Percentiles rank a stretch among this genome's conserved stretches.
Conservation (phyloP, 192 early-diverging fungal genomes). For the Rhizophagus prolifer region DNA sequence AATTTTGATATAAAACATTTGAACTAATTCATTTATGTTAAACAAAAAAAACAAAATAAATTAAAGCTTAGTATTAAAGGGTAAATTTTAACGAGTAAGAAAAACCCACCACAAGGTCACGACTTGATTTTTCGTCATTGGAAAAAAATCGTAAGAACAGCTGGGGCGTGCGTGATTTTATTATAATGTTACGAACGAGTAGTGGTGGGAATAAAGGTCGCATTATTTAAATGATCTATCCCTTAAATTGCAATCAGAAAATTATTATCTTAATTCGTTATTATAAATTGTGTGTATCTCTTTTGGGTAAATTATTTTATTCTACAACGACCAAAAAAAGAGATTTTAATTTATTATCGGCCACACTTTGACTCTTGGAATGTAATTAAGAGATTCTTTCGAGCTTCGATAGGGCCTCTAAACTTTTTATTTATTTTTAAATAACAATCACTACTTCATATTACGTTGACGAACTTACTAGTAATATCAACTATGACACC, state of each 20-base stretch:
- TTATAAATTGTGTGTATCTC: background rate
- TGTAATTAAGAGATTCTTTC: background rate
- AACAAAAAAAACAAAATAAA: background rate
- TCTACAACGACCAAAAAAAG: background rate
- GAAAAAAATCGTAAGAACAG: background rate
- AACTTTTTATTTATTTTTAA: background rate
- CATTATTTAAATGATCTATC: background rate
- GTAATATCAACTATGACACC: background rate
- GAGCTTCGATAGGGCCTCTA: conserved; percentile 11
- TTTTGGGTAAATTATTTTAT: conserved; percentile 4
- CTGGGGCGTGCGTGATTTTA: background rate
- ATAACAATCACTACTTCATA: too few relatives aligned
- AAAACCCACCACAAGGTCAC: background rate
- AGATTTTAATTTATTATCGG: background rate
- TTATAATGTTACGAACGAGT: background rate
- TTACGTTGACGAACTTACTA: background rate
- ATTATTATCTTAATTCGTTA: background rate
- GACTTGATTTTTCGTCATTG: background rate
- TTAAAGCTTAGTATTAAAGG: background rate
- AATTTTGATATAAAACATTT: conserved; percentile 65
- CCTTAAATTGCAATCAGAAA: background rate
- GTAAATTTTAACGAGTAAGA: background rate
- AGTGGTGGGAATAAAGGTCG: background rate
- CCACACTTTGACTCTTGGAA: conserved; percentile 4
- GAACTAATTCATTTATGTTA: conserved; percentile 24